These are phyloP conservation scores for Zygoascus ofunaensis DNA, from an alignment of 805 yeast genomes.

Conservation along the genomic window DNA sequence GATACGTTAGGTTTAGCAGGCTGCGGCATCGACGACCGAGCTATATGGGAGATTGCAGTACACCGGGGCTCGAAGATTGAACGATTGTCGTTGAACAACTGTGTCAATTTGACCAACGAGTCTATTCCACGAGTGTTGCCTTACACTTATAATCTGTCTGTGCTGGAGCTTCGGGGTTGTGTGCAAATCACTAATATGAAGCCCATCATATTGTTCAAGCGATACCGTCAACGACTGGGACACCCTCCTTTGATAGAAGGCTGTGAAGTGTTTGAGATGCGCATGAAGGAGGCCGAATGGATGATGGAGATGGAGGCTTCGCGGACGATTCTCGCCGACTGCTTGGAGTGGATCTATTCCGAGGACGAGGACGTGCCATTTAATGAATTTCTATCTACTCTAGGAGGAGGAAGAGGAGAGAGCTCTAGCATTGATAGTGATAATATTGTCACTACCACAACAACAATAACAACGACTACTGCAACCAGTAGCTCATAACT, in stretches of 20 bases:
- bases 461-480: not conserved
- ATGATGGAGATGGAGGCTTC: conserved; percentile 48
- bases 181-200: conserved; percentile 46
- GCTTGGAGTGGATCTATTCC: conserved; percentile 38
- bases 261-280: conserved; percentile 57
- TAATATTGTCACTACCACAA: not conserved
- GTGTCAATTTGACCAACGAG: conserved; percentile 49
- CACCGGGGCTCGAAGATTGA: conserved; percentile 42
- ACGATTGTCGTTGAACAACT: conserved; percentile 68
- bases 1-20: conserved; percentile 85
- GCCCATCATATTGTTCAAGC: conserved; percentile 61
- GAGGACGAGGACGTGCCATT: conserved; percentile 14
- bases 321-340: conserved; percentile 51
- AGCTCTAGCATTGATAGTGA: too few species aligned
- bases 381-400: not conserved
- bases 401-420: too few species aligned
- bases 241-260: conserved; percentile 61
- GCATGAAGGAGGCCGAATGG: conserved; percentile 53
- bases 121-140: conserved; percentile 47
- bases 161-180: conserved; percentile 67
- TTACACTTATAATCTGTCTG: conserved; percentile 51
- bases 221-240: conserved; percentile 28
- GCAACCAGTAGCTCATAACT: not conserved
- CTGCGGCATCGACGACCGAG: conserved; percentile 64
- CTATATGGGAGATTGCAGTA: conserved; percentile 71